A percentile compares a stretch with the other conserved stretches of the same genome.
These are phyloP conservation scores for Wickerhamiella sorbophila DNA, from an alignment of 805 yeast species.

Conservation along the genomic window DNA sequence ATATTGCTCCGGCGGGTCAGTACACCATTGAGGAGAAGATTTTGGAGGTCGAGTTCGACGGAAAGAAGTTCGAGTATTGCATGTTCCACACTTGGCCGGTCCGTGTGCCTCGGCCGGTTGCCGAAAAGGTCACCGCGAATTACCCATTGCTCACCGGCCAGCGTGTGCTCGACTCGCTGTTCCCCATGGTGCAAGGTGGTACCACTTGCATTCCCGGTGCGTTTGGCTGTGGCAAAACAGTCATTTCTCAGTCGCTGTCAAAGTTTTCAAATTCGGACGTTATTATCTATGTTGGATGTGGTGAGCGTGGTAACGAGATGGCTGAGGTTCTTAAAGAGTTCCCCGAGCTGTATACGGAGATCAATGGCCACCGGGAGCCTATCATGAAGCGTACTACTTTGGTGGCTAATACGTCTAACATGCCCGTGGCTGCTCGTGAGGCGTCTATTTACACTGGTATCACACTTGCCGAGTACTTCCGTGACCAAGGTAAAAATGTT, in stretches of 20 bases:
- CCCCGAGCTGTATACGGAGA: slow-evolving; percentile 91
- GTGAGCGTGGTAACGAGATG: slow-evolving; percentile 98
- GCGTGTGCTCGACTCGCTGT: slow-evolving; percentile 92
- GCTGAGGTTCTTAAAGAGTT: slow-evolving; percentile 99
- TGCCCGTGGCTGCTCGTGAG: slow-evolving; percentile 99
- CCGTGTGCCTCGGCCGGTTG: slow-evolving; percentile 97
- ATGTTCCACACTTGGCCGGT: slow-evolving; percentile 99
- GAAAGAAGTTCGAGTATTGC: slow-evolving; percentile 61
- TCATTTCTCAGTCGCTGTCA: slow-evolving; percentile 92
- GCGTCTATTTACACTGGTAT: slow-evolving; percentile 99
- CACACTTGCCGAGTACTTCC: slow-evolving; percentile 95
- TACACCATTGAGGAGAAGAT: slow-evolving; percentile 82
- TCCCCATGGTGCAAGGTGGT: slow-evolving; percentile 99
- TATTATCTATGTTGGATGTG: slow-evolving; percentile 87
- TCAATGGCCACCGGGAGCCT: slow-evolving; percentile 89
- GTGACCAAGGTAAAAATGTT: slow-evolving; percentile 99
- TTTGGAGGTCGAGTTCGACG: slow-evolving; percentile 90
- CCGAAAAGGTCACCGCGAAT: slow-evolving; percentile 86
- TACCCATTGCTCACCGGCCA: slow-evolving; percentile 95
- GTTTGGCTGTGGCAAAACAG: slow-evolving; percentile 98
- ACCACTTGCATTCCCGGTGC: slow-evolving; percentile 99
- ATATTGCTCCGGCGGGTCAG: slow-evolving; percentile 79
- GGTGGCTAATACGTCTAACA: slow-evolving; percentile 96
- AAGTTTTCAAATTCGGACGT: slow-evolving; percentile 96
- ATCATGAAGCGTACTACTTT: slow-evolving; percentile 98